Evolutionary conservation across 2,329 filamentous ascomycete genomes (phyloP).

Genomic region (Nothophaeocryptopus gaeumannii): DNA sequence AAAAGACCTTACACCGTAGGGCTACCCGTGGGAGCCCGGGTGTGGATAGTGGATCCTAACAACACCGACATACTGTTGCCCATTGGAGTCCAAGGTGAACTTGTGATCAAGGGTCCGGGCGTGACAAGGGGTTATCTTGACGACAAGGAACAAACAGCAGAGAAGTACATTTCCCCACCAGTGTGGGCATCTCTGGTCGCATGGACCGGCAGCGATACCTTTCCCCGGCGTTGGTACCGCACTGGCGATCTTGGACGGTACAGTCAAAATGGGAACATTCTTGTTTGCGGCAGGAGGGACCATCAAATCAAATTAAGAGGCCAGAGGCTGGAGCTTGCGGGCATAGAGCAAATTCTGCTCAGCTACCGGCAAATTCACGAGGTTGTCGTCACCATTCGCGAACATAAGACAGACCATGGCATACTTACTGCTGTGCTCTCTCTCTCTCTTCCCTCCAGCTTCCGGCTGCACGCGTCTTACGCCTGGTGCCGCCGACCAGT

Average conservation of each 20-base stretch:
- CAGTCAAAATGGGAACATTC: slow-evolving; percentile 19
- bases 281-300: slow-evolving; percentile 66
- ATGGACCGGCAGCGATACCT: neutral
- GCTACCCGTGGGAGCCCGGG: neutral
- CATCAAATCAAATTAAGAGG: slow-evolving; percentile 76
- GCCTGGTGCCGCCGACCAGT: neutral
- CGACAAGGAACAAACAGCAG: slow-evolving; percentile 30
- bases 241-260: slow-evolving; percentile 39
- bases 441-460: no score
- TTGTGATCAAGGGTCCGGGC: slow-evolving; percentile 47
- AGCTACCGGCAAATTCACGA: neutral
- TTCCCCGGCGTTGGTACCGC: slow-evolving; percentile 32
- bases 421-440: no score
- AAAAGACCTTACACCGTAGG: slow-evolving; percentile 1
- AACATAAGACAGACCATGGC: no score
- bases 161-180: slow-evolving; percentile 29
- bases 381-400: neutral
- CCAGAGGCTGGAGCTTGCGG: slow-evolving; percentile 70
- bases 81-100: slow-evolving; percentile 37
- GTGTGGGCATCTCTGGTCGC: slow-evolving; percentile 2
- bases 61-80: slow-evolving; percentile 7
- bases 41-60: neutral
- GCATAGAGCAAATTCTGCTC: slow-evolving; percentile 56
- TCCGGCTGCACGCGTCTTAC: neutral
- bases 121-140: slow-evolving; percentile 46